Percentiles rank a stretch among this genome's conserved stretches.
phyloP scores from a whole-genome alignment of 2,329 filamentous ascomycete genomes.

The Diaporthe nobilis region DNA sequence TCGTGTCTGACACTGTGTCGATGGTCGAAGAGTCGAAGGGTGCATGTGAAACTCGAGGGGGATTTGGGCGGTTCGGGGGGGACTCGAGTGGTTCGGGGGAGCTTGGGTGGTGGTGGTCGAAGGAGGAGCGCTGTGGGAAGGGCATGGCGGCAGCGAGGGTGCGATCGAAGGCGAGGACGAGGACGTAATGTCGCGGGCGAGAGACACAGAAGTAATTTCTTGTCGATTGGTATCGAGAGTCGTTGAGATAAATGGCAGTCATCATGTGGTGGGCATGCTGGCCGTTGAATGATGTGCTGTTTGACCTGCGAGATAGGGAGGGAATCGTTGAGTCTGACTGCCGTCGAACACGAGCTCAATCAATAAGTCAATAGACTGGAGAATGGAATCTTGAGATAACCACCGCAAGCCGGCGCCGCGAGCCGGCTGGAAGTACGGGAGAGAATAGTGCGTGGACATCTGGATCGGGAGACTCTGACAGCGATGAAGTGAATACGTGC shows the following conservation, averaged over 20 bases:
- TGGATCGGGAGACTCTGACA: background rate
- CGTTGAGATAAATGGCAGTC: background rate
- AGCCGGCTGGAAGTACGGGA: background rate
- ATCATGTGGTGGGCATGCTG: background rate
- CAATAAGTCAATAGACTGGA: background rate
- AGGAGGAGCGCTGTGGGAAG: background rate
- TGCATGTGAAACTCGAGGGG: background rate
- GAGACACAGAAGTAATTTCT: background rate
- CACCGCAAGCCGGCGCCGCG: background rate
- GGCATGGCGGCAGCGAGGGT: background rate
- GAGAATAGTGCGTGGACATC: background rate
- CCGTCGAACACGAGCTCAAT: background rate
- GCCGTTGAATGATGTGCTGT: too few species aligned
- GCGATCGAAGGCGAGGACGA: background rate
- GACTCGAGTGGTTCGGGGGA: background rate
- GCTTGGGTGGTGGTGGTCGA: background rate
- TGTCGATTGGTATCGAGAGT: background rate
- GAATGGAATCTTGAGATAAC: background rate
- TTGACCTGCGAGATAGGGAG: background rate
- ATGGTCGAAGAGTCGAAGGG: background rate
- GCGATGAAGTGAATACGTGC: background rate
- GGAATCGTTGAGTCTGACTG: background rate
- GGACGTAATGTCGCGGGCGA: background rate
- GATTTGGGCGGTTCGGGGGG: background rate
- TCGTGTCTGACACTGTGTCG: background rate